Evolutionary conservation across 1,139 yeast genomes (phyloP), one percentile per base, ranked within the genome.

Genomic region (Pichia sp.): DNA sequence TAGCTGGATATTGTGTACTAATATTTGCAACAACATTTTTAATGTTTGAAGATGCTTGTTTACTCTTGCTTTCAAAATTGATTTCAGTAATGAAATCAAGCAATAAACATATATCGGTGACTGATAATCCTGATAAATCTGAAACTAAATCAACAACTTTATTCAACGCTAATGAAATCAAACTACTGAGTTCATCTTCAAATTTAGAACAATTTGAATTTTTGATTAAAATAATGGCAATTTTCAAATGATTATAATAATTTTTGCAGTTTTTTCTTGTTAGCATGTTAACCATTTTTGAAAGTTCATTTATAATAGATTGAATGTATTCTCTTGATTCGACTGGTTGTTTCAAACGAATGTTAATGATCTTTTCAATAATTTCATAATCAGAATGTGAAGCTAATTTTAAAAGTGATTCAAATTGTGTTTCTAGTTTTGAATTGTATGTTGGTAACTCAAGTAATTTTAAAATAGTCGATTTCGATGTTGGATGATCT

Each of bases 381-480:
- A 58, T 56, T 2, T 56, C 47, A 13, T 51, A 47, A 6, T 35
- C 35, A 12, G 30, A 20, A 2, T 20, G 1, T 29, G 32, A 13
- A 16, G 70, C 48, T 43, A 71, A 39, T 15, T 54, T 45, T 8
- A 64, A 39, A 1, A 71, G 51, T 0, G 53, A 50, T 0, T 59
- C 47, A 39, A 73, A 57, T 34, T 78, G 69, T 0, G 68, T 64
- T 59, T 82, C 87, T 18, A 80, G 53, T 0, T 55, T 55, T 0
- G 86, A 74, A 53, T 68, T 78, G 55, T 69, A 74, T 0, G 85
- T 73, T 7, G 85, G 82, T 9, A 70, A 67, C 3, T 56, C 50
- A 18, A 80, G 57, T 23, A 80, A 56, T 49, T 74, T 73, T 4
- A 55, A 39, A 13, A 77, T 55, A 4, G 64, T 50, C 0, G 30